Percentiles rank a stretch among this genome's conserved stretches.
These are phyloP conservation scores for Gamsiella multidivaricata DNA, from an alignment of 192 early-diverging fungal species.

Conservation along the genomic window DNA sequence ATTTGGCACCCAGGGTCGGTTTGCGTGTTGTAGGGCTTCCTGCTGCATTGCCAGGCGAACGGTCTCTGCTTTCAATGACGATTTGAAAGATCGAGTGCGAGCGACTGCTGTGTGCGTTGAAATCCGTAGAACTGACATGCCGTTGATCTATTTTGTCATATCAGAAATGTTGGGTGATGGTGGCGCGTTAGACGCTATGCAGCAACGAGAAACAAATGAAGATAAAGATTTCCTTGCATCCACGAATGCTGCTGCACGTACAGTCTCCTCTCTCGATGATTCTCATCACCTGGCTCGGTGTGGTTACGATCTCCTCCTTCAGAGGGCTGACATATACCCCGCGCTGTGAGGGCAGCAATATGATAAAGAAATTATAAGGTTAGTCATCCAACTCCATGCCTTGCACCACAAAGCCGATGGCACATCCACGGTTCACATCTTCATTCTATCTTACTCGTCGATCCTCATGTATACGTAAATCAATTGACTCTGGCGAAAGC, in stretches of 20 bases:
- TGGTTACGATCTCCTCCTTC: constrained; percentile 80
- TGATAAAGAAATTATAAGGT: background rate
- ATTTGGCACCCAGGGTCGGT: constrained; percentile 45
- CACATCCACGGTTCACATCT: too few relatives aligned
- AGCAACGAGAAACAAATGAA: too few relatives aligned
- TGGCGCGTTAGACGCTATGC: too few relatives aligned
- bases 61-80: constrained; percentile 85
- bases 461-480: constrained; percentile 91
- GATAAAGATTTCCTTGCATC: too few relatives aligned
- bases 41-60: constrained; percentile 39
- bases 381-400: background rate
- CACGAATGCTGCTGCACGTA: too few relatives aligned
- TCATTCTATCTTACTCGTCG: constrained; percentile 46
- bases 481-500: constrained; percentile 80
- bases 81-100: constrained; percentile 98
- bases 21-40: constrained; percentile 47
- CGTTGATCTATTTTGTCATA: constrained; percentile 66
- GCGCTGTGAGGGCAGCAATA: constrained; percentile 47
- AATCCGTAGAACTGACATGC: constrained; percentile 90
- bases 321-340: constrained; percentile 80
- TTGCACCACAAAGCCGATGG: background rate
- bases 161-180: too few relatives aligned
- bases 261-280: constrained; percentile 81
- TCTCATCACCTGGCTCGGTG: constrained; percentile 77
- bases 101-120: constrained; percentile 90